A percentile compares a stretch with the other conserved stretches of the same genome.
These are phyloP conservation scores for Vaccinium darrowii DNA, from an alignment of 148 eudicot genomes.

Conservation along the genomic window DNA sequence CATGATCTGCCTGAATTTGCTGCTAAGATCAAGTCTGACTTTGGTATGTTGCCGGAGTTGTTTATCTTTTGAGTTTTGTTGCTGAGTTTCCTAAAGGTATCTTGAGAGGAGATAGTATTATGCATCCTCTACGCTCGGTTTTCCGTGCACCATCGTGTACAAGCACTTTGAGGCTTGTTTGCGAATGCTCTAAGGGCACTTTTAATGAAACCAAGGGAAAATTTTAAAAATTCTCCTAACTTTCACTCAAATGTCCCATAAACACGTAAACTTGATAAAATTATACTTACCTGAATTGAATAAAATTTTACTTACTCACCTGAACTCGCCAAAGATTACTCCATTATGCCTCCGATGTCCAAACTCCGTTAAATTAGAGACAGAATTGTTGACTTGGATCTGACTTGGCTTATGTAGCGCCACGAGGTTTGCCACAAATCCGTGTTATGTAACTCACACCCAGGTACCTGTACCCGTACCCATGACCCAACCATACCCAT, in stretches of 20 bases:
- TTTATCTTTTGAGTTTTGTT: neutral
- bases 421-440: neutral
- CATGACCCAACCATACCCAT: neutral
- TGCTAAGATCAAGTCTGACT: neutral
- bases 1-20: neutral
- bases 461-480: neutral
- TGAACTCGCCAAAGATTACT: neutral
- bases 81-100: neutral
- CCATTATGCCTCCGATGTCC: neutral
- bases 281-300: neutral
- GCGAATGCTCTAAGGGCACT: neutral
- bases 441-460: neutral
- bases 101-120: neutral
- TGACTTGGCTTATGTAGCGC: neutral
- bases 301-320: neutral
- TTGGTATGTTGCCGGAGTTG: neutral
- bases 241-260: neutral
- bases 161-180: neutral
- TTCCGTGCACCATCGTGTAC: neutral
- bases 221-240: neutral
- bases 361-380: neutral
- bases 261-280: neutral
- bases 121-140: neutral
- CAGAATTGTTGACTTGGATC: neutral
- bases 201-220: neutral